Base-by-base conservation (phyloP, 1,284 basidiomycete genomes). In the Mrakiaceae sp. region DNA sequence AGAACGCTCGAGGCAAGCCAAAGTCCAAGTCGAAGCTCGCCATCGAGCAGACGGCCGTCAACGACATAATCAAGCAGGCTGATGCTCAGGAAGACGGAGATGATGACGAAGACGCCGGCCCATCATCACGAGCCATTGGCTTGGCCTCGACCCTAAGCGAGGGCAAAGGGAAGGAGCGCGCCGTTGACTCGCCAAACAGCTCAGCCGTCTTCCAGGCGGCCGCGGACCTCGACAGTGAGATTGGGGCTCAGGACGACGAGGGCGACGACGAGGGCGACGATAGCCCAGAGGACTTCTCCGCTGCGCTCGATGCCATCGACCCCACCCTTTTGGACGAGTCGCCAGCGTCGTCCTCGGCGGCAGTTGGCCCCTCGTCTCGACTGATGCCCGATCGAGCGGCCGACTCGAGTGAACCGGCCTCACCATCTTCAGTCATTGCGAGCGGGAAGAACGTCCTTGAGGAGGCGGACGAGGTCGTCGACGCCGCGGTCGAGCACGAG, bases 1-100 rank as follows among this genome's bases (percentile, higher is more conserved):
- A 82, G 3, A 86, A 87, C 68, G 87, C 86, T 42, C 83, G 81
- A 71, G 84, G 86, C 72, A 83, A 81, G 70, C 86, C 87, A 69
- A 84, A 87, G 44, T 66, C 61, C n/a, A 66, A 66, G 14, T 65
- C 64, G 47, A 76, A 59, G 57, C 57, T 49, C 54, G 58, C 57
- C 60, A 61, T 57, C 51, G 43, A 54, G 60, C 50, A 54, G 54
- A 52, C 61, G 11, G 49, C 27, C 66, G 64, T 67, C 72, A 72
- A 76, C 68, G 72, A 81, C 42, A 69, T 43, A 69, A 63, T n/a
- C 62, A 61, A 42, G 57, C 57, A n/a, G 27, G 27, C 27, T 27
- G 27, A 44, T 46, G 52, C 59, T 4, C 63, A 64, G 11, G 57
- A 59, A n/a, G 57, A 54, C n/a, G 58, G 48, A 9, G 50, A 54